Evolutionary conservation across 2,329 filamentous ascomycete genomes (phyloP).

Genomic region (Colletotrichum zoysiae): DNA sequence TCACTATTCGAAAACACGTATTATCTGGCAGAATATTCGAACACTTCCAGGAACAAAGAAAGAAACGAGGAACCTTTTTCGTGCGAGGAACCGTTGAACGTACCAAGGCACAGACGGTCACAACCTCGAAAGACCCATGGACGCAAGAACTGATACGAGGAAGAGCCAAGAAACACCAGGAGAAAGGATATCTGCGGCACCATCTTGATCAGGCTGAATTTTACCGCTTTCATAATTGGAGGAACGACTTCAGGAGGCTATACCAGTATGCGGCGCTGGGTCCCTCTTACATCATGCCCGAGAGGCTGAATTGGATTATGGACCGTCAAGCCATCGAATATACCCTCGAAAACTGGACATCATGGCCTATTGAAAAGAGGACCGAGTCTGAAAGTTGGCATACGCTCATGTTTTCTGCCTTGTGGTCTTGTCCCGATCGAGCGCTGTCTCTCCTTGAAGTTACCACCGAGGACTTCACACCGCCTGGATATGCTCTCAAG

Average conservation of each 20-base stretch:
- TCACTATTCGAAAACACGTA: neutral
- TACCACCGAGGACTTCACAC: conserved; percentile 53
- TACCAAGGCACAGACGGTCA: neutral
- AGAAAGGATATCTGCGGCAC: conserved; percentile 41
- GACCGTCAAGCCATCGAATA: conserved; percentile 46
- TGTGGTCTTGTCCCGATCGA: conserved; percentile 51
- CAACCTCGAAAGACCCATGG: neutral
- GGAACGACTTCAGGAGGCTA: conserved; percentile 25
- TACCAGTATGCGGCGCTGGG: neutral
- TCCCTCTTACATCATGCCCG: conserved; percentile 1
- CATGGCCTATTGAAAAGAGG: conserved; percentile 11
- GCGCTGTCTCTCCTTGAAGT: conserved; percentile 52
- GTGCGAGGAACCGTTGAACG: neutral
- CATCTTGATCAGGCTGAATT: conserved; percentile 25
- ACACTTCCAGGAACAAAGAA: neutral
- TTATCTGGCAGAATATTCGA: no score
- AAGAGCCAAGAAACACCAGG: conserved; percentile 41
- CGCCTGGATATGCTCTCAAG: conserved; percentile 54
- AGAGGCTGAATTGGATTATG: conserved; percentile 47
- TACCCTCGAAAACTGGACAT: conserved; percentile 45
- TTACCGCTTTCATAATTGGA: conserved; percentile 38
- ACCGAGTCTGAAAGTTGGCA: conserved; percentile 47
- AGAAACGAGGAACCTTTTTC: neutral
- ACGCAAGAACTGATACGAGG: neutral
- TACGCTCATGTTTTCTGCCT: conserved; percentile 52